Evolutionary conservation across 768 basidiomycete species (phyloP).

Genomic region (Xanthoconium purpureum): DNA sequence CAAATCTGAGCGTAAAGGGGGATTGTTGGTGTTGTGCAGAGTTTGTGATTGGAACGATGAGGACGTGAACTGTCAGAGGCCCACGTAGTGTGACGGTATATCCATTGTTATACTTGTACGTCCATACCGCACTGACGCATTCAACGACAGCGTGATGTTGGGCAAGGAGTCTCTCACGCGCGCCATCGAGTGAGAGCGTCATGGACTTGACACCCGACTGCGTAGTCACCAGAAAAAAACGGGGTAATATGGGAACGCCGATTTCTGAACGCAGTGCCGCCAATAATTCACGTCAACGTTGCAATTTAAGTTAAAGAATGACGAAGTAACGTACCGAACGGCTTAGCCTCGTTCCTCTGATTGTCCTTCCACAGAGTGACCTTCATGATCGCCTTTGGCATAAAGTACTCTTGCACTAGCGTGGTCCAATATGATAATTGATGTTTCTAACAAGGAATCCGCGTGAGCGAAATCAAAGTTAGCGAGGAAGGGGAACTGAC

Average conservation of each 20-base stretch:
- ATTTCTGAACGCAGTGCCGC: constrained; percentile 52
- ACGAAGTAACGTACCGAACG: constrained; percentile 58
- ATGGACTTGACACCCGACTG: constrained; percentile 85
- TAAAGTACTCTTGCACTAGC: constrained; percentile 68
- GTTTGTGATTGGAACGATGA: constrained; percentile 28
- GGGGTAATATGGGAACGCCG: constrained; percentile 72
- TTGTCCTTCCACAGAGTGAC: constrained; percentile 89
- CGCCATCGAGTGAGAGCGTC: constrained; percentile 75
- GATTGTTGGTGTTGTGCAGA: constrained; percentile 20
- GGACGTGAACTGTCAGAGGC: constrained; percentile 65
- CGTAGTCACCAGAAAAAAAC: constrained; percentile 81
- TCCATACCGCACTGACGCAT: constrained; percentile 74
- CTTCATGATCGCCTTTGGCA: constrained; percentile 67
- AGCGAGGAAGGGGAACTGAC: constrained; percentile 23
- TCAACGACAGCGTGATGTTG: constrained; percentile 54
- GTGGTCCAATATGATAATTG: constrained; percentile 65
- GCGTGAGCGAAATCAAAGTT: not conserved
- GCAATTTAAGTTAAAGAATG: constrained; percentile 8
- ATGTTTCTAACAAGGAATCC: constrained; percentile 44
- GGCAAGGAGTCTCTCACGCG: constrained; percentile 61
- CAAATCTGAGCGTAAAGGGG: constrained; percentile 54
- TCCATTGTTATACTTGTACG: constrained; percentile 75
- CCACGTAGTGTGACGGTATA: constrained; percentile 77
- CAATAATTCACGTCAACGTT: constrained; percentile 9
- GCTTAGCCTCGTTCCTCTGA: constrained; percentile 72